A percentile compares a stretch with the other conserved stretches of the same genome.
These are phyloP conservation scores for Microcyclospora tardicrescens DNA, from an alignment of 2,329 filamentous ascomycete species.

Conservation along the genomic window DNA sequence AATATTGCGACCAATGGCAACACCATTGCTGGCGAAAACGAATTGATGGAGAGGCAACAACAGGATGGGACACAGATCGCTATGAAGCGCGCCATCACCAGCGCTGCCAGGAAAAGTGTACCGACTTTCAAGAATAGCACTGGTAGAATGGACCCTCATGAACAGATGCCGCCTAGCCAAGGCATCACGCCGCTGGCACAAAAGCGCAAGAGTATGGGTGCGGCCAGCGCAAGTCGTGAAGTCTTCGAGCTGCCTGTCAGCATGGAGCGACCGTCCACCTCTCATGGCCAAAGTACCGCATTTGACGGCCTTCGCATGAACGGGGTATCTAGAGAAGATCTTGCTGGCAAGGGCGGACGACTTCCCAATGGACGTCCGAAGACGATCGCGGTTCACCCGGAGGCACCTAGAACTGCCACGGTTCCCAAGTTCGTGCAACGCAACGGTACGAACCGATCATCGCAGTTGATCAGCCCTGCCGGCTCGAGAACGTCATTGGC, in stretches of 20 bases:
- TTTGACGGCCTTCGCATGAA: conserved; percentile 22
- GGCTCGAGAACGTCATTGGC: too few species aligned
- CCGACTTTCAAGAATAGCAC: conserved; percentile 10
- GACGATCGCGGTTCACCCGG: conserved; percentile 12
- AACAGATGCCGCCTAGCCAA: too few species aligned
- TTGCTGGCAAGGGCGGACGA: conserved; percentile 4
- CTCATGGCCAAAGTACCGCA: conserved; percentile 11
- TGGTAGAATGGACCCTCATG: too few species aligned
- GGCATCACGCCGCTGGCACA: too few species aligned
- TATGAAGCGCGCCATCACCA: conserved; percentile 28
- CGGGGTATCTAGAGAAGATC: conserved; percentile 14
- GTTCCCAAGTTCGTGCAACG: neutral
- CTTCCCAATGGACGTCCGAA: conserved; percentile 14
- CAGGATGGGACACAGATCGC: conserved; percentile 22
- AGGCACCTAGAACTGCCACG: neutral
- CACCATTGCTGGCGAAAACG: conserved; percentile 56
- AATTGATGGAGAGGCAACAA: conserved; percentile 40
- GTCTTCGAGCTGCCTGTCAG: conserved; percentile 17
- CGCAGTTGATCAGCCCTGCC: too few species aligned
- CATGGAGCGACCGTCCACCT: conserved; percentile 15
- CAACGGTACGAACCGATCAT: too few species aligned
- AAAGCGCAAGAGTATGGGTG: too few species aligned
- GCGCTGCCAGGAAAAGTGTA: conserved; percentile 15
- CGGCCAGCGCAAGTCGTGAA: conserved; percentile 1
- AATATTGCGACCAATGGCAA: conserved; percentile 58